Percentiles rank a stretch among this genome's conserved stretches.
Conservation (phyloP, 306 rosid genomes). For the Ceratonia siliqua region DNA sequence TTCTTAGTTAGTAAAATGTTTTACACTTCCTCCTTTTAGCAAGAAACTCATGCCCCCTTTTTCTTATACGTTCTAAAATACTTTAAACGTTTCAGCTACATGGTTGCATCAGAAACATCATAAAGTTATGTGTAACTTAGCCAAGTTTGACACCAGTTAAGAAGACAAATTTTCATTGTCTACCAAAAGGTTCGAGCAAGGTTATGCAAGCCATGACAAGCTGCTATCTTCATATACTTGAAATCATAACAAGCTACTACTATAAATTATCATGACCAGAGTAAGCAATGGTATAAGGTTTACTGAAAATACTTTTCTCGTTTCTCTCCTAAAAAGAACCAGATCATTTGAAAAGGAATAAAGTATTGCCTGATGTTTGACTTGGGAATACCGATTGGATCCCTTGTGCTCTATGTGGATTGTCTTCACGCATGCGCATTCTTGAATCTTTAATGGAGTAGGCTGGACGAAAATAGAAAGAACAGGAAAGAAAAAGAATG, state of each 20-base stretch:
- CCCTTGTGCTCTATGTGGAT: constrained; percentile 47
- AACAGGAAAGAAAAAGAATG: constrained; percentile 24
- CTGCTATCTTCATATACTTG: neutral
- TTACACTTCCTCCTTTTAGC: neutral
- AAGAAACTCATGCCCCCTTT: neutral
- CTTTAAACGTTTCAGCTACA: constrained; percentile 12
- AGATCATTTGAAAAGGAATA: constrained; percentile 30
- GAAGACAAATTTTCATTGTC: constrained; percentile 8
- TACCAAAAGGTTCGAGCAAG: neutral
- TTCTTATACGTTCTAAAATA: too few relatives aligned
- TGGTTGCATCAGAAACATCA: constrained; percentile 4
- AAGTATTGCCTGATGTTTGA: constrained; percentile 63
- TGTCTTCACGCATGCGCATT: constrained; percentile 41
- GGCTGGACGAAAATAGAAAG: constrained; percentile 51
- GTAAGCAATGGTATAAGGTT: neutral
- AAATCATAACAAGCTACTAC: constrained; percentile 12
- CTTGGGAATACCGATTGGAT: constrained; percentile 46
- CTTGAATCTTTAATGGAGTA: constrained; percentile 53
- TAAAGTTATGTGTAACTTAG: neutral
- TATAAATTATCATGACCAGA: neutral
- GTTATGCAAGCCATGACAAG: constrained; percentile 17
- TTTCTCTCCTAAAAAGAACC: constrained; percentile 12
- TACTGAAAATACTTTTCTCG: neutral
- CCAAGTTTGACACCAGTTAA: constrained; percentile 17
- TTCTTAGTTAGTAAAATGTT: neutral